Evolutionary conservation across 139 green algal species (phyloP).

Genomic region (Chlamydomonas sphaeroides): DNA sequence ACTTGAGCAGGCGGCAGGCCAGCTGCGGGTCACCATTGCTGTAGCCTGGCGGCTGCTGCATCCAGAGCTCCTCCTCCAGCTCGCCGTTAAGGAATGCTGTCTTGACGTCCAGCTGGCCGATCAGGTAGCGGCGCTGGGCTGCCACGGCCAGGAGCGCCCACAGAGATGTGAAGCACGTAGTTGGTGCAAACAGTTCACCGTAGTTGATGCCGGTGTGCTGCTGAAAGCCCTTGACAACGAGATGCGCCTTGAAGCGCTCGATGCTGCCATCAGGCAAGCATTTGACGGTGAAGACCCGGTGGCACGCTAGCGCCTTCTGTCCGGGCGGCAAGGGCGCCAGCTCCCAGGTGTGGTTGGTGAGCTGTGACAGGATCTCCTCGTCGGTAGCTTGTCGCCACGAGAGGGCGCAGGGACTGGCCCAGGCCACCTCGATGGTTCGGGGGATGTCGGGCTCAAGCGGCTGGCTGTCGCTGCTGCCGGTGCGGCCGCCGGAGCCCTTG

Average conservation of each 20-base stretch:
- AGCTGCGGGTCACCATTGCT: too few relatives aligned
- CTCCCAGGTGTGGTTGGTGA: conserved; percentile 11
- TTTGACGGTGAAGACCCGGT: conserved; percentile 64
- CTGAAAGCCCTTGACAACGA: conserved; percentile 65
- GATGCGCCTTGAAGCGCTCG: conserved; percentile 63
- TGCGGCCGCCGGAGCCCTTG: too few relatives aligned
- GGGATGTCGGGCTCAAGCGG: background rate
- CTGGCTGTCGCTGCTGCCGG: too few relatives aligned
- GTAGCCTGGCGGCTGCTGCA: background rate
- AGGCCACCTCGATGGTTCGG: background rate
- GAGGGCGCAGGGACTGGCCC: too few relatives aligned
- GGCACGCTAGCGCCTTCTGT: conserved; percentile 31
- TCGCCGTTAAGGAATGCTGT: conserved; percentile 71
- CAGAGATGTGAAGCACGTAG: conserved; percentile 25
- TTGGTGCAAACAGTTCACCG: conserved; percentile 53
- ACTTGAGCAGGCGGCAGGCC: too few relatives aligned
- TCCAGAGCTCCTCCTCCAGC: conserved; percentile 46
- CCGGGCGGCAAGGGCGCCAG: background rate
- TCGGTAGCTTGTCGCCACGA: conserved; percentile 25
- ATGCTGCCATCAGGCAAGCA: conserved; percentile 45
- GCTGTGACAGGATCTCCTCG: conserved; percentile 26
- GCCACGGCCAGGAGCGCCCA: conserved; percentile 38
- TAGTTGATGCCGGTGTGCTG: conserved; percentile 54
- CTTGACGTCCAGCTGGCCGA: conserved; percentile 65
- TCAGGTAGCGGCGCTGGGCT: conserved; percentile 49